A percentile compares a stretch with the other conserved stretches of the same genome.
Evolutionary conservation across 2,329 filamentous ascomycete genomes (phyloP).

Genomic region (Reticulascus tulasneorum): DNA sequence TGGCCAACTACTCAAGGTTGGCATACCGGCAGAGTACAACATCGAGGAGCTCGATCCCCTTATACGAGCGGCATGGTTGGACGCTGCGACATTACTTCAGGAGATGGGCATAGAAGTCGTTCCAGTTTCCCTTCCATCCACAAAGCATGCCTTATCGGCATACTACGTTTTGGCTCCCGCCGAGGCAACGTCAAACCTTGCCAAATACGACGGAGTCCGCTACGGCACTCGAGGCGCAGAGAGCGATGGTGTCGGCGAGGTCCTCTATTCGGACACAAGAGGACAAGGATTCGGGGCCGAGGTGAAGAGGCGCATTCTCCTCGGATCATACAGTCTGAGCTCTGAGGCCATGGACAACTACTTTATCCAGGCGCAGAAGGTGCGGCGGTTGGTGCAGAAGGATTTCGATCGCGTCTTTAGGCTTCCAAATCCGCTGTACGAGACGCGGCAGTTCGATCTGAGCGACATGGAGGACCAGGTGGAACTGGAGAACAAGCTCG

Average conservation of each 20-base stretch:
- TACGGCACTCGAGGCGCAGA: slow-evolving; percentile 63
- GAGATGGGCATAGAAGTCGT: slow-evolving; percentile 66
- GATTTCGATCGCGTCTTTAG: slow-evolving; percentile 83
- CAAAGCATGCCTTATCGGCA: slow-evolving; percentile 78
- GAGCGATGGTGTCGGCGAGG: slow-evolving; percentile 53
- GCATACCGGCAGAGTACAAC: slow-evolving; percentile 76
- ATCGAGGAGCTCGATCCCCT: slow-evolving; percentile 70
- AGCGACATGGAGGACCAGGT: slow-evolving; percentile 55
- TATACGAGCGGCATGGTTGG: slow-evolving; percentile 68
- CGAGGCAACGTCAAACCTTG: slow-evolving; percentile 91
- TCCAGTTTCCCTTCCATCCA: slow-evolving; percentile 76
- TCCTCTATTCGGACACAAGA: slow-evolving; percentile 73
- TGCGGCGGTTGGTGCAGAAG: slow-evolving; percentile 75
- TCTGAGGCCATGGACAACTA: slow-evolving; percentile 93
- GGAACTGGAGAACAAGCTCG: slow-evolving; percentile 50
- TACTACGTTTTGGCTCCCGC: slow-evolving; percentile 96
- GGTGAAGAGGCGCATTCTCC: slow-evolving; percentile 78
- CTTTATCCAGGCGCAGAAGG: slow-evolving; percentile 88
- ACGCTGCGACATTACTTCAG: slow-evolving; percentile 56
- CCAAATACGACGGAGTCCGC: slow-evolving; percentile 95
- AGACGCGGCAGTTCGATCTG: slow-evolving; percentile 50
- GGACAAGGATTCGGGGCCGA: slow-evolving; percentile 76
- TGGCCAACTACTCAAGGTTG: slow-evolving; percentile 40
- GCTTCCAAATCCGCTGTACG: slow-evolving; percentile 63
- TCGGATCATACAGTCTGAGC: slow-evolving; percentile 87